phyloP scores from a whole-genome alignment of 108 stramenopile genomes.

The Nitzschia inconspicua region DNA sequence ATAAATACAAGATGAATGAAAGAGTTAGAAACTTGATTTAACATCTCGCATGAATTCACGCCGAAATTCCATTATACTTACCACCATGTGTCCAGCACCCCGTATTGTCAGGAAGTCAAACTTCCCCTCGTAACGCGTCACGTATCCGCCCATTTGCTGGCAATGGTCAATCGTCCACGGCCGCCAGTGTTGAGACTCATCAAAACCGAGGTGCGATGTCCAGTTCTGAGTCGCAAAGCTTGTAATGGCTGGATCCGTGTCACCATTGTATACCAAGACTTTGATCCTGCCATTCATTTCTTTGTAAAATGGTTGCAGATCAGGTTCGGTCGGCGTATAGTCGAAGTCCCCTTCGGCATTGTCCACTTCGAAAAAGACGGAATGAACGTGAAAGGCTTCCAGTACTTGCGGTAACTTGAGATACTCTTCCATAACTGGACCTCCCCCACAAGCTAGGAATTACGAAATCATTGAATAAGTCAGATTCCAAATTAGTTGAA shows the following conservation, averaged over 20 bases:
- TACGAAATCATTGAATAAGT: too few relatives aligned
- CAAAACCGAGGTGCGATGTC: slow-evolving; percentile 52
- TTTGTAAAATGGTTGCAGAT: slow-evolving; percentile 54
- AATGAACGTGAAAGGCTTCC: slow-evolving; percentile 55
- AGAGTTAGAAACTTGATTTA: too few relatives aligned
- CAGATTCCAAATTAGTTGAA: too few relatives aligned
- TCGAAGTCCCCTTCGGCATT: slow-evolving; percentile 63
- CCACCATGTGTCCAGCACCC: slow-evolving; percentile 69
- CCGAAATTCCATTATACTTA: too few relatives aligned
- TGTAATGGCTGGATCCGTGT: slow-evolving; percentile 76
- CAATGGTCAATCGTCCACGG: slow-evolving; percentile 77
- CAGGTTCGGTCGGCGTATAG: slow-evolving; percentile 64
- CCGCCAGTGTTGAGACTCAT: slow-evolving; percentile 44
- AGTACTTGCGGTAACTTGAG: slow-evolving; percentile 34
- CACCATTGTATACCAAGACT: slow-evolving; percentile 78
- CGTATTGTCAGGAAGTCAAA: slow-evolving; percentile 78
- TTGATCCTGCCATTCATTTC: slow-evolving; percentile 39
- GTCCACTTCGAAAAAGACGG: slow-evolving; percentile 56
- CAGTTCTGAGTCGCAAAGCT: slow-evolving; percentile 69
- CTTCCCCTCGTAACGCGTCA: slow-evolving; percentile 62
- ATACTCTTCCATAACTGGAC: slow-evolving; percentile 51
- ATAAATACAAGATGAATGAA: too few relatives aligned
- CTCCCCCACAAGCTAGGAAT: slow-evolving; percentile 65
- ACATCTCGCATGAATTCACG: too few relatives aligned
- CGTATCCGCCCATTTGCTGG: slow-evolving; percentile 68